Conservation (phyloP, 768 basidiomycete genomes). For the Rhodosporidiobolus odoratus region DNA sequence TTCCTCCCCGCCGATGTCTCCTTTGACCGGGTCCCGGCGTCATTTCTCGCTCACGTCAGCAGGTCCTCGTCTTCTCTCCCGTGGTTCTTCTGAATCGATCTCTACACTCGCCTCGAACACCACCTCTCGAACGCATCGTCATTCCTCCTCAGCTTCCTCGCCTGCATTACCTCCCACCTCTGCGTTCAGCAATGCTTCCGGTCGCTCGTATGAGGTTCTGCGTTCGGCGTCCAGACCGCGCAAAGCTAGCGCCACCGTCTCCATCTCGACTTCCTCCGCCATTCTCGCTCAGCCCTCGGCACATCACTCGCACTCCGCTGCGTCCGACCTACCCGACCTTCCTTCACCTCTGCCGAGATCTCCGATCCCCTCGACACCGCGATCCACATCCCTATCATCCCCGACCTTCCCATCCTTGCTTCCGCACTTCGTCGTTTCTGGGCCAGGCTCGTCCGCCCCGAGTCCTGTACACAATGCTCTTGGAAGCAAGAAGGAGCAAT, state of each 20-base stretch:
- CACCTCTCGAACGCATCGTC: background rate
- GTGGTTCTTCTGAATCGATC: conserved; percentile 2
- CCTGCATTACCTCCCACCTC: background rate
- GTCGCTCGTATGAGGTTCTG: conserved; percentile 1
- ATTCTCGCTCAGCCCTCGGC: background rate
- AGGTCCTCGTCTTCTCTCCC: background rate
- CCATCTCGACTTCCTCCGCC: conserved; percentile 29
- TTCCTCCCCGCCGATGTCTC: conserved; percentile 8
- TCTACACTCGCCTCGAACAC: background rate
- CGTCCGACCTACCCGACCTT: background rate
- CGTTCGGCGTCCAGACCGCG: conserved; percentile 14
- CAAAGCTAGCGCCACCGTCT: conserved; percentile 40
- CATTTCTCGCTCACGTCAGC: background rate
- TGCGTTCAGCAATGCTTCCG: background rate
- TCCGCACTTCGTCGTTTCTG: conserved; percentile 1
- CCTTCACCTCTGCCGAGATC: background rate
- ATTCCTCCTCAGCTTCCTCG: background rate
- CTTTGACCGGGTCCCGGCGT: background rate
- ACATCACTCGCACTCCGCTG: background rate
- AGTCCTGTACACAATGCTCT: background rate
- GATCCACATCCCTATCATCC: background rate
- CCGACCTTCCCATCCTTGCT: too few relatives aligned
- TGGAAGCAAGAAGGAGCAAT: background rate
- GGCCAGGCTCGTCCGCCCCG: background rate
- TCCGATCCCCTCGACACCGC: background rate